These are phyloP conservation scores for Colletotrichum tabaci DNA, from an alignment of 2,329 filamentous ascomycete genomes.

Conservation along the genomic window DNA sequence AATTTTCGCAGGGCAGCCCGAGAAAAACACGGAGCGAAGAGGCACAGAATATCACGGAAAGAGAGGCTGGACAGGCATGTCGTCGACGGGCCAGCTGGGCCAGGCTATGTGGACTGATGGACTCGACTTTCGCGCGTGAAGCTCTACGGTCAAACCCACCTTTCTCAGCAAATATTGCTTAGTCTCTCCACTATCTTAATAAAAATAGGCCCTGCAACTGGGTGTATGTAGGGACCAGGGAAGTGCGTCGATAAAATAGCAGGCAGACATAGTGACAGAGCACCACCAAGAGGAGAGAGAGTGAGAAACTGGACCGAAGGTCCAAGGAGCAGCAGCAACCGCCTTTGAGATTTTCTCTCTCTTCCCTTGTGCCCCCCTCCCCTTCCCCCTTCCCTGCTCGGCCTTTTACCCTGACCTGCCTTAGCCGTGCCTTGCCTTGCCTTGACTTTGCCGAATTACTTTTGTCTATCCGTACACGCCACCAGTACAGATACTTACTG, in stretches of 20 bases:
- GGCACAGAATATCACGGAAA: slow-evolving; percentile 10
- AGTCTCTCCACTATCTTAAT: slow-evolving; percentile 33
- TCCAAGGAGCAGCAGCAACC: background rate
- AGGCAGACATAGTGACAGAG: slow-evolving; percentile 4
- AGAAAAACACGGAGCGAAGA: slow-evolving; percentile 11
- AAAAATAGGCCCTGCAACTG: slow-evolving; percentile 32
- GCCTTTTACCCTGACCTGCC: slow-evolving; percentile 14
- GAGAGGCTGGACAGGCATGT: slow-evolving; percentile 7
- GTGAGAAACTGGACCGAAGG: slow-evolving; percentile 3
- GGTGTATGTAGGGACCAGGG: slow-evolving; percentile 23
- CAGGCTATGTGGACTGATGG: slow-evolving; percentile 16
- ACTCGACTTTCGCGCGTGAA: slow-evolving; percentile 23
- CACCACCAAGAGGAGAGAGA: background rate
- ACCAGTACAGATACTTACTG: slow-evolving; percentile 12
- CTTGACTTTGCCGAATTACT: slow-evolving; percentile 6
- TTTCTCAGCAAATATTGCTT: slow-evolving; percentile 35
- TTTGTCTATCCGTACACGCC: background rate
- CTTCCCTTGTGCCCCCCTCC: background rate
- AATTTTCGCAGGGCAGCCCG: slow-evolving; percentile 18
- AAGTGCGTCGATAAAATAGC: slow-evolving; percentile 21
- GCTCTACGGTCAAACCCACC: slow-evolving; percentile 33
- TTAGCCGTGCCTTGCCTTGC: slow-evolving; percentile 17
- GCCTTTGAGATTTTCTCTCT: slow-evolving; percentile 8
- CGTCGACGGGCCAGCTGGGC: slow-evolving; percentile 19
- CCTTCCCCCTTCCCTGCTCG: slow-evolving; percentile 4